phyloP scores from a whole-genome alignment of 345 rosid species.

The Luvunga scandens region DNA sequence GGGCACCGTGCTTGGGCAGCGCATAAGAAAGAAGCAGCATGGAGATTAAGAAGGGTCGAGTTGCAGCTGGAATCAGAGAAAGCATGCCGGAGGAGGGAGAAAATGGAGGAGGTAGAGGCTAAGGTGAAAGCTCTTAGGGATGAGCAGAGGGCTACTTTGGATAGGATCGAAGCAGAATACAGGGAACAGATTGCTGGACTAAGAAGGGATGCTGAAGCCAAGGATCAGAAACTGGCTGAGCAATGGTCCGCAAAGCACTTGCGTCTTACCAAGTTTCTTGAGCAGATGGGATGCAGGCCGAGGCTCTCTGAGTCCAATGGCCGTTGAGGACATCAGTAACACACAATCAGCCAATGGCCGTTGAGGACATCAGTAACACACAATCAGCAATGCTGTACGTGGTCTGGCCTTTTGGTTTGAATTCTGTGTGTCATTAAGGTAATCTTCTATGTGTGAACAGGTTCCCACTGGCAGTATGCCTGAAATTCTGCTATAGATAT shows the following conservation, averaged over 20 bases:
- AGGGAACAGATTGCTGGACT: slow-evolving; percentile 68
- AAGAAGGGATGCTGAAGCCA: slow-evolving; percentile 78
- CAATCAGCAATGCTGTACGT: neutral
- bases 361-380: slow-evolving; percentile 16
- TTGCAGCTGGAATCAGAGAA: slow-evolving; percentile 94
- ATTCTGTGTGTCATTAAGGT: neutral
- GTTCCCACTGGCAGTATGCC: slow-evolving; percentile 10
- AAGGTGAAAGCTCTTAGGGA: slow-evolving; percentile 85
- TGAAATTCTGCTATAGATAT: slow-evolving; percentile 16
- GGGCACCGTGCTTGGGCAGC: slow-evolving; percentile 80
- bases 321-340: slow-evolving; percentile 33
- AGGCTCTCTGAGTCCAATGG: slow-evolving; percentile 41
- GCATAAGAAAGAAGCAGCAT: slow-evolving; percentile 90
- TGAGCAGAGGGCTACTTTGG: slow-evolving; percentile 69
- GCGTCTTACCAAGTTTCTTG: slow-evolving; percentile 73
- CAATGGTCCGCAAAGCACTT: slow-evolving; percentile 78
- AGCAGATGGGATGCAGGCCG: slow-evolving; percentile 65
- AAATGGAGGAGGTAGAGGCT: slow-evolving; percentile 80
- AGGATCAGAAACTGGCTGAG: slow-evolving; percentile 88
- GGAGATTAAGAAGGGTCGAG: slow-evolving; percentile 92
- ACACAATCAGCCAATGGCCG: slow-evolving; percentile 39
- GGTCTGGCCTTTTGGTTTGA: neutral
- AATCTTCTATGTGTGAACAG: neutral
- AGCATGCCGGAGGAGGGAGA: slow-evolving; percentile 69
- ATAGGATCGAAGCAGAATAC: slow-evolving; percentile 75